Conservation (phyloP, 208 protist genomes). For the Sergeia podlipaevii region DNA sequence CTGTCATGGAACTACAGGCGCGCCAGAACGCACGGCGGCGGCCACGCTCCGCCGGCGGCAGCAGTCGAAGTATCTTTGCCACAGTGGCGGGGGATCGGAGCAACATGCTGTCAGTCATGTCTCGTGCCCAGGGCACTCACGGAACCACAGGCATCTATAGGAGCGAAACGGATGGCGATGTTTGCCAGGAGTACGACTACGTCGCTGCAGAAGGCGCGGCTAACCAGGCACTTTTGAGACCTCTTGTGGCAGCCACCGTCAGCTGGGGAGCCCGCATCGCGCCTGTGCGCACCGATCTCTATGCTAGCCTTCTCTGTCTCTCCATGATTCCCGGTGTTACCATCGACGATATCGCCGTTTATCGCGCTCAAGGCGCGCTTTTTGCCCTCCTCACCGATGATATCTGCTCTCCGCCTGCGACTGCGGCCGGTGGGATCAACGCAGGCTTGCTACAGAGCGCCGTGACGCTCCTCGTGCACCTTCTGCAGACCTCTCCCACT, state of each 20-base stretch:
- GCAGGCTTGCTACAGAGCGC: conserved; percentile 18
- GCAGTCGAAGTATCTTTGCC: conserved; percentile 9
- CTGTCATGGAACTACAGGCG: too few species aligned
- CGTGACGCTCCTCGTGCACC: conserved; percentile 46
- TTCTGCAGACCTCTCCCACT: conserved; percentile 55
- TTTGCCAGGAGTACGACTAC: not conserved
- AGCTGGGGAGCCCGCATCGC: conserved; percentile 47
- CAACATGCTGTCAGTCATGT: conserved; percentile 17
- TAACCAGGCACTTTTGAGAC: conserved; percentile 31
- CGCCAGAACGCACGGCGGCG: too few species aligned
- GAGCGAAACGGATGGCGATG: not conserved
- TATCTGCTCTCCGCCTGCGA: conserved; percentile 13
- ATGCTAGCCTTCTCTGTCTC: conserved; percentile 48
- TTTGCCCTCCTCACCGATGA: conserved; percentile 60
- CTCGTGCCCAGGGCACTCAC: conserved; percentile 18
- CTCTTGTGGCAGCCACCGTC: conserved; percentile 50
- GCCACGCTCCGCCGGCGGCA: too few species aligned
- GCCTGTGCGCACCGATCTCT: conserved; percentile 44
- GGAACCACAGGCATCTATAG: not conserved
- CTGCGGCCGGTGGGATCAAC: not conserved
- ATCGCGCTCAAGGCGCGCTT: conserved; percentile 51
- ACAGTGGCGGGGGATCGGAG: conserved; percentile 18
- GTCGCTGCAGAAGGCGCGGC: not conserved
- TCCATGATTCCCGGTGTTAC: conserved; percentile 48
- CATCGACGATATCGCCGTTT: conserved; percentile 62